Percentiles rank a stretch among this genome's conserved stretches.
Evolutionary conservation across 2,329 filamentous ascomycete species (phyloP).

Genomic region (Xylariales sp.): DNA sequence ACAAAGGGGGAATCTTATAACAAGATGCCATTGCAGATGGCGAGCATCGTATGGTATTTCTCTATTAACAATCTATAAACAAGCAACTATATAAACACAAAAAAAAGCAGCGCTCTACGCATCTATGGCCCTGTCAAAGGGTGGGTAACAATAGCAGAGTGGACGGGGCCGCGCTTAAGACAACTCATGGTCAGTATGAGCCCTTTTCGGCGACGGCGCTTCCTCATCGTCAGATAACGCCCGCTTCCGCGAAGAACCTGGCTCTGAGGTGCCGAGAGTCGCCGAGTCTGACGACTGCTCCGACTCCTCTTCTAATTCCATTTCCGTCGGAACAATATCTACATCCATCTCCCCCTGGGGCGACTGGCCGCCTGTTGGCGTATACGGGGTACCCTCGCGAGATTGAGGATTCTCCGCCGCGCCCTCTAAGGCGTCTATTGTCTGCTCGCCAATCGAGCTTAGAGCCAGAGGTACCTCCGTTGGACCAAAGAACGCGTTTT

Average conservation of each 20-base stretch:
- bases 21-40: not conserved
- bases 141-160: not conserved
- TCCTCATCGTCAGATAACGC: not conserved
- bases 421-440: too few species aligned
- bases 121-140: not conserved
- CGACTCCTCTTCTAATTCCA: not conserved
- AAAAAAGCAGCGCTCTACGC: not conserved
- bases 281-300: not conserved
- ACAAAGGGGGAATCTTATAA: not conserved
- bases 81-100: not conserved
- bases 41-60: slow-evolving; percentile 1
- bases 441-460: too few species aligned
- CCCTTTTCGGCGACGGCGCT: not conserved
- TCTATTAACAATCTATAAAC: not conserved
- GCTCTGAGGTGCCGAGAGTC: not conserved
- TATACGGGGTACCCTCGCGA: too few species aligned
- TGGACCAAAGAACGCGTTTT: too few species aligned
- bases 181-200: not conserved
- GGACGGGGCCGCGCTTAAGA: not conserved
- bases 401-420: too few species aligned
- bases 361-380: too few species aligned
- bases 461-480: too few species aligned
- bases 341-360: too few species aligned
- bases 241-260: not conserved
- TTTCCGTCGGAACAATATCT: not conserved